Base-by-base conservation (phyloP, 805 yeast genomes). In the Henningerozyma blattae region DNA sequence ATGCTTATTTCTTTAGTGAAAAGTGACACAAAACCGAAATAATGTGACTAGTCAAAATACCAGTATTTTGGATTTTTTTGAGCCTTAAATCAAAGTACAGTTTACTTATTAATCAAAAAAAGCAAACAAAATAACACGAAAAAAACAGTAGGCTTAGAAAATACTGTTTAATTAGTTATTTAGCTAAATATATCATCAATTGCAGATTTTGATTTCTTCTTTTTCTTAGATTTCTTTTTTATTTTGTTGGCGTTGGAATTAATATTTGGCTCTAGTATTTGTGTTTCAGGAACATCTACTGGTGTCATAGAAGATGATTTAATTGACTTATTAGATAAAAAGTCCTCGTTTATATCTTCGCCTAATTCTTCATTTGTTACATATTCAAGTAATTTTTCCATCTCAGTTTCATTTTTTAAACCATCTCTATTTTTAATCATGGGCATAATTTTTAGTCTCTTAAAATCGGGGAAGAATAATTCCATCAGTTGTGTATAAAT, bases 111-210 rank as follows among this genome's bases (percentile, higher is more conserved):
- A n/a, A n/a, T n/a, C n/a, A n/a, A n/a, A n/a, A n/a, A n/a, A n/a
- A n/a, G n/a, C n/a, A n/a, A n/a, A n/a, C n/a, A n/a, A n/a, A n/a
- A n/a, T n/a, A n/a, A n/a, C n/a, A n/a, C n/a, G n/a, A n/a, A n/a
- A n/a, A n/a, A n/a, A n/a, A n/a, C n/a, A n/a, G n/a, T n/a, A n/a
- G n/a, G n/a, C n/a, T n/a, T n/a, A n/a, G n/a, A n/a, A n/a, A n/a
- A n/a, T n/a, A n/a, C n/a, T n/a, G n/a, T n/a, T n/a, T n/a, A n/a
- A n/a, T n/a, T n/a, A n/a, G n/a, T n/a, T n/a, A n/a, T n/a, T 40
- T 34, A 73, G 1, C 84, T 85, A 56, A 82, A 82, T 13, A 83
- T 82, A 45, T 74, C 82, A 54, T 81, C 91, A 35, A 83, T 83
- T 9, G 75, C 77, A 30, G 67, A 66, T 39, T 59, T 68, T 34